Conservation (phyloP, 2,329 filamentous ascomycete genomes). For the Epichloe aotearoae region DNA sequence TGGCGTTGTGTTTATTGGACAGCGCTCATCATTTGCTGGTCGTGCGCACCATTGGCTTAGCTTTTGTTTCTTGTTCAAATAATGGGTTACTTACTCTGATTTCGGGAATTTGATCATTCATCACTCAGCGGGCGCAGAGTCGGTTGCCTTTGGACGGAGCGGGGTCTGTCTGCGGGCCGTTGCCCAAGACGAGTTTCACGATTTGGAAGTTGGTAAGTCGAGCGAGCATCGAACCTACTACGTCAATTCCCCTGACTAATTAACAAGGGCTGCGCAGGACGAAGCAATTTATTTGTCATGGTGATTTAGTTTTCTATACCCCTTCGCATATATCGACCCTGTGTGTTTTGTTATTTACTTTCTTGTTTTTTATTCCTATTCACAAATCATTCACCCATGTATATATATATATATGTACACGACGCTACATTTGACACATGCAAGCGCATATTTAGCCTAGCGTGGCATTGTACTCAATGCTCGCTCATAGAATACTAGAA, state of each 20-base stretch:
- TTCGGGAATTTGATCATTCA: too few species aligned
- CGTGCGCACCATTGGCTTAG: neutral
- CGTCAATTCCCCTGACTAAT: neutral
- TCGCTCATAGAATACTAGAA: neutral
- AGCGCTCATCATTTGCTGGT: neutral
- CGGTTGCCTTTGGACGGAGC: neutral
- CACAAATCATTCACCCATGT: neutral
- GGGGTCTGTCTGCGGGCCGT: neutral
- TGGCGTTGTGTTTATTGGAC: neutral
- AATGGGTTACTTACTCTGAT: too few species aligned
- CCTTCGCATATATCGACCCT: neutral
- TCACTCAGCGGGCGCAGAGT: neutral
- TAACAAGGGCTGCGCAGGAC: neutral
- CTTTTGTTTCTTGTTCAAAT: neutral
- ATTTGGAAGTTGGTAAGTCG: neutral
- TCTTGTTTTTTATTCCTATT: constrained; percentile 2
- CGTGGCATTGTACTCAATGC: neutral
- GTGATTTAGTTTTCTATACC: constrained; percentile 1
- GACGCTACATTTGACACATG: neutral
- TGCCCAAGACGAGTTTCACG: neutral
- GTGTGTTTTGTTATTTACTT: neutral
- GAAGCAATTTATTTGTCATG: neutral
- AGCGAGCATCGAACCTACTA: neutral
- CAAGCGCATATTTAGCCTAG: neutral
- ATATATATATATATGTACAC: neutral